Conservation (phyloP, 148 eudicot genomes). For the Camellia sinensis region DNA sequence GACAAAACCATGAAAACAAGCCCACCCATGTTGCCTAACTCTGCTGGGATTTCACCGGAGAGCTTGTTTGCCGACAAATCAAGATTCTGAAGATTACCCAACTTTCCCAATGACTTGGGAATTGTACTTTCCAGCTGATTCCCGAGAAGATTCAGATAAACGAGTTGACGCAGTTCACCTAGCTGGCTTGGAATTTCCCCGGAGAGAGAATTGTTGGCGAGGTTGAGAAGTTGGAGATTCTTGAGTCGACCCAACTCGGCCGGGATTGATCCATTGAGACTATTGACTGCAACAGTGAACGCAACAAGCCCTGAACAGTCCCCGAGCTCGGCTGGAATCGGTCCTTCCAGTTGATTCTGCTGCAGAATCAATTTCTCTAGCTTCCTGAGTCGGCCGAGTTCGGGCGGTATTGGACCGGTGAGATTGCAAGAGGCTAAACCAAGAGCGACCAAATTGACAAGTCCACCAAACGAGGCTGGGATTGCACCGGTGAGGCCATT, state of each 20-base stretch:
- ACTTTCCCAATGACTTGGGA: constrained; percentile 46
- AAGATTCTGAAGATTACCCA: constrained; percentile 55
- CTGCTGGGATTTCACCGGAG: constrained; percentile 69
- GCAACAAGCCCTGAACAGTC: constrained; percentile 50
- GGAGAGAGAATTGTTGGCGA: constrained; percentile 69
- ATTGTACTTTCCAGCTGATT: constrained; percentile 66
- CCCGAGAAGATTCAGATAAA: constrained; percentile 74
- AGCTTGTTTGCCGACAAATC: constrained; percentile 77
- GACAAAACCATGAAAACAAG: constrained; percentile 56
- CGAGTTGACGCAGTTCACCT: constrained; percentile 58
- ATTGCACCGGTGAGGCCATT: constrained; percentile 65
- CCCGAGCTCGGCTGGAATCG: constrained; percentile 62
- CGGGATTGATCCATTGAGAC: constrained; percentile 66
- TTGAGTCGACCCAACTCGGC: constrained; percentile 42
- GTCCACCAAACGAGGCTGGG: constrained; percentile 57
- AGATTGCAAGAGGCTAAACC: constrained; percentile 82
- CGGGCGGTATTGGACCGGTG: constrained; percentile 55
- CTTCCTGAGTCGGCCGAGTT: constrained; percentile 45
- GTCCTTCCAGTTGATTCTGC: constrained; percentile 57
- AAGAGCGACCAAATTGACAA: constrained; percentile 55
- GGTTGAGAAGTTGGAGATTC: constrained; percentile 56
- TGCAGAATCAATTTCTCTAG: constrained; percentile 60
- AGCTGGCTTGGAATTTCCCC: constrained; percentile 62
- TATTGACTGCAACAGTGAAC: constrained; percentile 63
- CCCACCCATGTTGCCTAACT: constrained; percentile 60